Conservation (phyloP, 352 stramenopile genomes). For the Pythium pyrilobum region DNA sequence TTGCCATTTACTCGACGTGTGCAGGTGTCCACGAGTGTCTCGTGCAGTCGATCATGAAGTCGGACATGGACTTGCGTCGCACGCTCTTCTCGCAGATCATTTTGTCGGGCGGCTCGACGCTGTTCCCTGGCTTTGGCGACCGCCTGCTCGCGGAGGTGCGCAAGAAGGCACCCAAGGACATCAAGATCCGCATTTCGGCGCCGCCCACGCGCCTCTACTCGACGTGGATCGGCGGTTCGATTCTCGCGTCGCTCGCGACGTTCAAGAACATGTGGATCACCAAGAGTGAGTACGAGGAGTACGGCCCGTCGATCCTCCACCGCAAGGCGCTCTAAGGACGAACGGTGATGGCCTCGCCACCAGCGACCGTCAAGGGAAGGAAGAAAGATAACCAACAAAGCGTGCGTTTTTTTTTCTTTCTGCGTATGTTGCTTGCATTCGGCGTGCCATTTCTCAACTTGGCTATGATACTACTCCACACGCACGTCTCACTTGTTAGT, state of each 20-base stretch:
- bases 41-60: conserved; percentile 95
- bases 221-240: conserved; percentile 97
- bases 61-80: conserved; percentile 95
- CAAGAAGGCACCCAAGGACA: conserved; percentile 85
- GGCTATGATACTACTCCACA: too few relatives aligned
- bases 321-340: conserved; percentile 88
- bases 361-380: background rate
- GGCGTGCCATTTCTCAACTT: too few relatives aligned
- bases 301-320: conserved; percentile 95
- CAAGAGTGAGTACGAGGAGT: conserved; percentile 98
- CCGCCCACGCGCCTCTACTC: conserved; percentile 94
- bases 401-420: background rate
- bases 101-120: conserved; percentile 92
- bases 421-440: background rate
- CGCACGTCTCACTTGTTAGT: too few relatives aligned
- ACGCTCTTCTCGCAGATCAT: conserved; percentile 93
- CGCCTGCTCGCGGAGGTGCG: conserved; percentile 92
- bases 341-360: background rate
- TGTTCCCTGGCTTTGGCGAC: conserved; percentile 94
- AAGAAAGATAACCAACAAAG: background rate
- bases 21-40: conserved; percentile 83
- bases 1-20: too few relatives aligned
- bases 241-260: conserved; percentile 94
- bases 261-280: conserved; percentile 99
- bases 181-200: conserved; percentile 95